Evolutionary conservation across 208 protist genomes (phyloP).

Genomic region (Eutreptiella sp.): DNA sequence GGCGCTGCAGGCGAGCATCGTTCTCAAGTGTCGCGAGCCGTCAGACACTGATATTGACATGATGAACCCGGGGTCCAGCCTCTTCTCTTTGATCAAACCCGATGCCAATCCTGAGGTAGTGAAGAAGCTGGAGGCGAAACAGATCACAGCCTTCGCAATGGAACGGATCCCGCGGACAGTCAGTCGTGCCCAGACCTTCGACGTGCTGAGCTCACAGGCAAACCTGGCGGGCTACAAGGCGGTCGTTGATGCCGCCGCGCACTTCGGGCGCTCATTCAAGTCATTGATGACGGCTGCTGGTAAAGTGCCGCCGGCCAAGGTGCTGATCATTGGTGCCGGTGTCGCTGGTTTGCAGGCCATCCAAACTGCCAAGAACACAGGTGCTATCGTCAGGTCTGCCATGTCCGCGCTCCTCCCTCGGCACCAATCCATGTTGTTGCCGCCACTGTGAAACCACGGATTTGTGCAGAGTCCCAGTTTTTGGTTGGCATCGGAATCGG

Average conservation of each 20-base stretch:
- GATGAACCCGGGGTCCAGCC: conserved; percentile 33
- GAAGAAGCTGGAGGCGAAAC: conserved; percentile 20
- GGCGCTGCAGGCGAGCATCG: conserved; percentile 44
- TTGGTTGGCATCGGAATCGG: too few relatives aligned
- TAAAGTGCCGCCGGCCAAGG: conserved; percentile 52
- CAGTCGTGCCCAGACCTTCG: conserved; percentile 49
- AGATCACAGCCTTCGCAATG: conserved; percentile 53
- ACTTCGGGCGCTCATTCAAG: conserved; percentile 62
- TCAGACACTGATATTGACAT: conserved; percentile 42
- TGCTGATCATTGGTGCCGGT: conserved; percentile 75
- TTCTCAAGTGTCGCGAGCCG: conserved; percentile 58
- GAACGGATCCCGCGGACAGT: conserved; percentile 72
- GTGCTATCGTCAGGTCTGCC: conserved; percentile 73
- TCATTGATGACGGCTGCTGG: conserved; percentile 83
- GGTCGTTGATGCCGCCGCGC: conserved; percentile 52
- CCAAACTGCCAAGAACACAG: conserved; percentile 69
- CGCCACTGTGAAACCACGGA: too few relatives aligned
- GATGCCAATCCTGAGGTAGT: conserved; percentile 35
- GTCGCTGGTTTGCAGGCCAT: conserved; percentile 82
- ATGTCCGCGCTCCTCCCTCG: too few relatives aligned
- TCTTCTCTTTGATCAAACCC: conserved; percentile 67
- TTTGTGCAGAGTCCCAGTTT: too few relatives aligned
- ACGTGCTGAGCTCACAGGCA: conserved; percentile 71
- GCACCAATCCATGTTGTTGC: too few relatives aligned
- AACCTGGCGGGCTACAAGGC: conserved; percentile 81